Conservation (phyloP, 371 early-diverging fungal genomes). For the Rhizopus stolonifer region DNA sequence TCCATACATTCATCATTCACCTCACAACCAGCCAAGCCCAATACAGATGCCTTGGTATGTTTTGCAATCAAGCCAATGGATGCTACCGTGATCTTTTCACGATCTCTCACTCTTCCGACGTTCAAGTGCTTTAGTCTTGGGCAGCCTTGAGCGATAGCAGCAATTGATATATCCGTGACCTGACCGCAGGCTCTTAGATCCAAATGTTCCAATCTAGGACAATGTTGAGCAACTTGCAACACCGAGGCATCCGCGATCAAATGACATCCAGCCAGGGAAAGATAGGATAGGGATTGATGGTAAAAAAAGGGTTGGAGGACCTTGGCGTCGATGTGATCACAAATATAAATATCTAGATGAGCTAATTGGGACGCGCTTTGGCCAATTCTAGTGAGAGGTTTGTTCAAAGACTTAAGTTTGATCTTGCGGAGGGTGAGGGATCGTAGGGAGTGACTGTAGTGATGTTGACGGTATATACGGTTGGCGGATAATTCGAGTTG, state of each 20-base stretch:
- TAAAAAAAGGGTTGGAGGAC: slow-evolving; percentile 27
- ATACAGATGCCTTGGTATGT: slow-evolving; percentile 46
- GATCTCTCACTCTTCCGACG: slow-evolving; percentile 55
- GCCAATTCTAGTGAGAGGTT: slow-evolving; percentile 29
- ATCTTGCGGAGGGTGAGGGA: slow-evolving; percentile 30
- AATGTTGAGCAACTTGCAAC: slow-evolving; percentile 39
- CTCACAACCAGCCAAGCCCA: slow-evolving; percentile 62
- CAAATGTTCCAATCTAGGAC: slow-evolving; percentile 47
- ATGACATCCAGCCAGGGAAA: slow-evolving; percentile 58
- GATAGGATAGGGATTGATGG: slow-evolving; percentile 33
- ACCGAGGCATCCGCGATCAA: slow-evolving; percentile 51
- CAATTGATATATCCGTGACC: slow-evolving; percentile 51
- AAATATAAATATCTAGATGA: slow-evolving; percentile 43
- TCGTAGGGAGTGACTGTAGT: slow-evolving; percentile 21
- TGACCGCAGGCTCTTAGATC: slow-evolving; percentile 59
- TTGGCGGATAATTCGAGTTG: neutral
- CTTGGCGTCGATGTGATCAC: slow-evolving; percentile 30
- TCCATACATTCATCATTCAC: slow-evolving; percentile 54
- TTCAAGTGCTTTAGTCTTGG: slow-evolving; percentile 53
- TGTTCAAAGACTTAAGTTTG: slow-evolving; percentile 32
- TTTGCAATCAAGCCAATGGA: slow-evolving; percentile 52
- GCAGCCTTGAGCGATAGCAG: slow-evolving; percentile 49
- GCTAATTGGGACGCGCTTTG: slow-evolving; percentile 22
- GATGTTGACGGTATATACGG: slow-evolving; percentile 2
- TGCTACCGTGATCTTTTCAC: slow-evolving; percentile 45